A percentile compares a stretch with the other conserved stretches of the same genome.
Conservation (phyloP, 306 rosid species). For the Cucurbita ficifolia region DNA sequence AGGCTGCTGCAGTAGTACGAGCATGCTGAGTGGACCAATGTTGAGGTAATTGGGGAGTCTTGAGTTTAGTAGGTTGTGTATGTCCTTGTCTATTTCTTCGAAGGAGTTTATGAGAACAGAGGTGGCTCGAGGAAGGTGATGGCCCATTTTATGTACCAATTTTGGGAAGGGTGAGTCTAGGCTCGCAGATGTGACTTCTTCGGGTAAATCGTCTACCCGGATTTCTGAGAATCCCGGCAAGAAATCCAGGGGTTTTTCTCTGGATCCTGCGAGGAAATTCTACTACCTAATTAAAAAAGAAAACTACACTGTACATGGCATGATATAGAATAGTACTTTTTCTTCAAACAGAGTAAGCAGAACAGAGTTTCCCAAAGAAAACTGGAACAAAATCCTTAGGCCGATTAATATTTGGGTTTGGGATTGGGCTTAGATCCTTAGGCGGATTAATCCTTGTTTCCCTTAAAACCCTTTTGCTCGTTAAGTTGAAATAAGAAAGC, state of each 20-base stretch:
- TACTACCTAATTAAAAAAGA: no score
- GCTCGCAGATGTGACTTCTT: slow-evolving; percentile 14
- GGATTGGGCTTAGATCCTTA: no score
- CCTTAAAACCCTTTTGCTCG: no score
- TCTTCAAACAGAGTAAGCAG: no score
- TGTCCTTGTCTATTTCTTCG: slow-evolving; percentile 15
- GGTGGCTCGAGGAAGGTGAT: slow-evolving; percentile 30
- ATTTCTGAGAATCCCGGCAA: slow-evolving; percentile 37
- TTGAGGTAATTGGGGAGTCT: slow-evolving; percentile 21
- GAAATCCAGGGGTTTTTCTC: slow-evolving; percentile 20
- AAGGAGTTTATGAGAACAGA: slow-evolving; percentile 55
- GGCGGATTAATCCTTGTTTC: no score
- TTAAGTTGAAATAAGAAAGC: not conserved
- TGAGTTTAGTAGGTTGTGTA: slow-evolving; percentile 13
- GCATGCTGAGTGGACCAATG: slow-evolving; percentile 48
- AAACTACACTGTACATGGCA: no score
- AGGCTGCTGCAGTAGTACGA: slow-evolving; percentile 12
- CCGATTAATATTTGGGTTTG: no score
- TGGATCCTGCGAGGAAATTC: not conserved
- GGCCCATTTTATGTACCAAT: slow-evolving; percentile 47
- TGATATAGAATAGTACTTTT: no score
- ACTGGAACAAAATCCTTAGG: no score
- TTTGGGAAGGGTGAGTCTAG: slow-evolving; percentile 21
- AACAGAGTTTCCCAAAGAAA: no score
- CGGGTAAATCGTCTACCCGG: slow-evolving; percentile 32